Evolutionary conservation across 1,284 basidiomycete species (phyloP), one percentile per base, ranked within the genome.

Genomic region (Mycosarcoma mackinlayi): DNA sequence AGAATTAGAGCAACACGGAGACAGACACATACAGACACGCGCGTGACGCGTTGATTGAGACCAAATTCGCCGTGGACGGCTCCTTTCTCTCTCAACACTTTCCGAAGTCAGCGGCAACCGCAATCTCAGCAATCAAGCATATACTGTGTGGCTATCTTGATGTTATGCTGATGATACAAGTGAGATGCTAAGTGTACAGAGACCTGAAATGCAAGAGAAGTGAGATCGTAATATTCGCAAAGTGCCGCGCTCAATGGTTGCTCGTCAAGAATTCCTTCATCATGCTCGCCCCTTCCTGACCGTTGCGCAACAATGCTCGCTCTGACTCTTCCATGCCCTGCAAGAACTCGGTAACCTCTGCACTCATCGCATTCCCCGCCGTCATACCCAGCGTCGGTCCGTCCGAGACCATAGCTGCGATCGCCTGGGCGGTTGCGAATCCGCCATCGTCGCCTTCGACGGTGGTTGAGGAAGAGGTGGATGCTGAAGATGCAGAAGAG

Each of bases 291-390:
- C 64, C 69, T 13, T 73, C 52, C 38, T 75, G 73, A 11, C 70
- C 73, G 14, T 54, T 65, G 23, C 66, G 24, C 14, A 75, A 47
- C 21, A 75, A 35, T 2, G 23, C 6, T 27, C 66, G 49, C 50
- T 79, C 77, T 6, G 54, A 56, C 58, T 79, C 77, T 23, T 79
- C 77, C 55, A 79, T 57, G 7, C 76, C 77, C 13, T 67, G 60
- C 42, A 79, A 37, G 54, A 79, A 79, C 6, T 78, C 76, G 10
- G 68, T 60, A 40, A 78, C 69, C 49, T 79, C 77, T 4, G 69
- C 55, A 16, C 70, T 75, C 67, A 79, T 66, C 6, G 64, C 63
- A 25, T 51, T 63, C 0, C 62, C 66, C 3, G 63, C 54, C n/a
- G 54, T 64, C 62, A 67, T 64, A 7, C 71, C 73, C 11, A 74